Conservation (phyloP, 2,329 filamentous ascomycete species). For the Phaeomoniella chlamydospora region DNA sequence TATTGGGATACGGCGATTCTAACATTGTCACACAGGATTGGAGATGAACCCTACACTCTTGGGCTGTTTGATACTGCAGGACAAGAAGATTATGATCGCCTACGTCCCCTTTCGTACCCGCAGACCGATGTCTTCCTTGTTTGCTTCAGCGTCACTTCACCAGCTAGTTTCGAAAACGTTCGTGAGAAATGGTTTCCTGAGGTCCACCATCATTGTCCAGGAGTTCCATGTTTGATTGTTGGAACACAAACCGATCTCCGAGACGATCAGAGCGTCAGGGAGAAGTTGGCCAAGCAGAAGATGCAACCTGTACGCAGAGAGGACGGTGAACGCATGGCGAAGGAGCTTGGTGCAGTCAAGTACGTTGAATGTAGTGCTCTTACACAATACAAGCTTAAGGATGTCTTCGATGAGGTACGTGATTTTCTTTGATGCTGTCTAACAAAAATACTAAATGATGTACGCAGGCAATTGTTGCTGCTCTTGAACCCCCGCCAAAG, state of each 20-base stretch:
- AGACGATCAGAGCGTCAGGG: slow-evolving; percentile 71
- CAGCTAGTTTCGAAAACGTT: slow-evolving; percentile 97
- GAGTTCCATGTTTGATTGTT: slow-evolving; percentile 93
- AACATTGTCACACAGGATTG: slow-evolving; percentile 54
- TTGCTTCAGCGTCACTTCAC: slow-evolving; percentile 96
- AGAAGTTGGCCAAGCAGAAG: slow-evolving; percentile 91
- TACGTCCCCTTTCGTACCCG: slow-evolving; percentile 91
- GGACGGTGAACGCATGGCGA: slow-evolving; percentile 91
- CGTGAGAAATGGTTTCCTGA: slow-evolving; percentile 98
- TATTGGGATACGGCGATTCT: slow-evolving; percentile 4
- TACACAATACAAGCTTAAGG: slow-evolving; percentile 97
- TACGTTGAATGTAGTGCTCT: slow-evolving; percentile 97
- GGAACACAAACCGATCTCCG: slow-evolving; percentile 94
- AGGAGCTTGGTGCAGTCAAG: slow-evolving; percentile 93
- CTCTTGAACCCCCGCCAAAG: slow-evolving; percentile 75
- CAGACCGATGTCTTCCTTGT: slow-evolving; percentile 98
- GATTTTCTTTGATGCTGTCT: slow-evolving; percentile 4
- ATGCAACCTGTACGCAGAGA: slow-evolving; percentile 87
- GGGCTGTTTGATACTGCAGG: slow-evolving; percentile 97
- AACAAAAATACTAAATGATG: slow-evolving; percentile 10
- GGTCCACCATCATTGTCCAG: slow-evolving; percentile 95
- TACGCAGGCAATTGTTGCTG: slow-evolving; percentile 78
- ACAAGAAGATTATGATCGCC: slow-evolving; percentile 97
- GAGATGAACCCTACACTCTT: slow-evolving; percentile 94
- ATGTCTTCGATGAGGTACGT: slow-evolving; percentile 94